Evolutionary conservation across 192 early-diverging fungal species (phyloP).

Genomic region (Geranomyces michiganensis): DNA sequence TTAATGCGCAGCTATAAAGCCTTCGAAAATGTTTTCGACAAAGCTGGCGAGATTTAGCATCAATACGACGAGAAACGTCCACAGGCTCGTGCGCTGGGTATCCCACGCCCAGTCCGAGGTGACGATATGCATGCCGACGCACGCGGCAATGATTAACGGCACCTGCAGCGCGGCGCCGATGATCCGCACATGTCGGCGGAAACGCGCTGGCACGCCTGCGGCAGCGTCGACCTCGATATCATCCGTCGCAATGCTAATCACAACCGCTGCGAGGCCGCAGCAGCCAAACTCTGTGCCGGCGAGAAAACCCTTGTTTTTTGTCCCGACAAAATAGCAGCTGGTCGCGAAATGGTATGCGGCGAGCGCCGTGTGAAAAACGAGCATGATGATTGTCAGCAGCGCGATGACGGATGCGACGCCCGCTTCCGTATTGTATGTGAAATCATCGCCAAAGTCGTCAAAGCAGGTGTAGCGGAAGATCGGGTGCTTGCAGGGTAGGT

Average conservation of each 20-base stretch:
- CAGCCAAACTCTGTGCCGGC: constrained; percentile 55
- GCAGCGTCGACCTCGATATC: constrained; percentile 45
- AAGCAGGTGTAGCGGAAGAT: constrained; percentile 51
- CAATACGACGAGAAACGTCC: constrained; percentile 42
- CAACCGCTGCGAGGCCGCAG: constrained; percentile 51
- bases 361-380: constrained; percentile 49
- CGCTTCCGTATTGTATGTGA: constrained; percentile 47
- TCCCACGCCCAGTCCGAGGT: constrained; percentile 26
- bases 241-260: constrained; percentile 42
- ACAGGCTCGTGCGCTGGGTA: constrained; percentile 41
- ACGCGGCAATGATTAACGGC: constrained; percentile 43
- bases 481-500: constrained; percentile 32
- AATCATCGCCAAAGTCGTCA: constrained; percentile 49
- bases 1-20: background rate
- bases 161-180: constrained; percentile 48
- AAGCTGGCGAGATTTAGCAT: constrained; percentile 48
- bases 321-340: constrained; percentile 4
- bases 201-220: constrained; percentile 29
- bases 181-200: constrained; percentile 34
- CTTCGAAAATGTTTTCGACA: constrained; percentile 54
- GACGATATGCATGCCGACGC: constrained; percentile 44
- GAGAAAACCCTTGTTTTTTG: constrained; percentile 45
- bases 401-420: constrained; percentile 48
- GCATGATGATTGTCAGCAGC: constrained; percentile 46
- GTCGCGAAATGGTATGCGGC: constrained; percentile 38